Base-by-base conservation (phyloP, 2,329 filamentous ascomycete species). In the Colletotrichum noveboracense region DNA sequence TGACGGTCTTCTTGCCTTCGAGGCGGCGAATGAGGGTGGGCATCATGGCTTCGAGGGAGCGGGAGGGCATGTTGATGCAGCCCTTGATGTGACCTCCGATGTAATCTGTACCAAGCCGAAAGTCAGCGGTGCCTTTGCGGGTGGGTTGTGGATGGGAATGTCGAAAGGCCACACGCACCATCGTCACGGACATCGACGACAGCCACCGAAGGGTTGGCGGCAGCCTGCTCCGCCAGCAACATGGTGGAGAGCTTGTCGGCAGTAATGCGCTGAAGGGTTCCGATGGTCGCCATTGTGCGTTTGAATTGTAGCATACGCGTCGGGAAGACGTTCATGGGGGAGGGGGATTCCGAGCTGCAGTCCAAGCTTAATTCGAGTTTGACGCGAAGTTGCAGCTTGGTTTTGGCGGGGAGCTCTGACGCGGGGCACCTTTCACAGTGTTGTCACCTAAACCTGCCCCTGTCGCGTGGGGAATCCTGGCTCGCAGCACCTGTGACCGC, bases 141-240 rank as follows among this genome's bases (percentile, higher is more conserved):
- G 13, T 8, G 9, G 26, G 1, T 10, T 14, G 18, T 52, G 43
- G 43, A 52, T 21, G n/a, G 43, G 43, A n/a, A 38, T 16, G 14
- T 64, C 10, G 56, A 26, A 30, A 21, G 64, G 16, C 6, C 43
- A 67, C 81, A 34, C 86, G 70, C 84, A 94, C 93, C 94, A 78
- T 93, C 92, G 83, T 98, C 97, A 74, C 97, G 93, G 9, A 98
- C 97, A 83, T 98, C 97, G 74, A 98, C 90, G 48, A 98, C 88
- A 12, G 95, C 95, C 73, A 96, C 89, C 80, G 83, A 86, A 72
- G 83, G 85, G 74, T 87, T 83, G 66, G 81, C 78, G 34, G 81
- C 79, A 68, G 86, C 81, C 43, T 80, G 84, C 79, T 88, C 86
- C 16, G 88, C 87, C 28, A 93, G 88, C 18, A 96, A 89, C 66